Base-by-base conservation (phyloP, 2,329 filamentous ascomycete genomes). In the Trichoderma hamatum region DNA sequence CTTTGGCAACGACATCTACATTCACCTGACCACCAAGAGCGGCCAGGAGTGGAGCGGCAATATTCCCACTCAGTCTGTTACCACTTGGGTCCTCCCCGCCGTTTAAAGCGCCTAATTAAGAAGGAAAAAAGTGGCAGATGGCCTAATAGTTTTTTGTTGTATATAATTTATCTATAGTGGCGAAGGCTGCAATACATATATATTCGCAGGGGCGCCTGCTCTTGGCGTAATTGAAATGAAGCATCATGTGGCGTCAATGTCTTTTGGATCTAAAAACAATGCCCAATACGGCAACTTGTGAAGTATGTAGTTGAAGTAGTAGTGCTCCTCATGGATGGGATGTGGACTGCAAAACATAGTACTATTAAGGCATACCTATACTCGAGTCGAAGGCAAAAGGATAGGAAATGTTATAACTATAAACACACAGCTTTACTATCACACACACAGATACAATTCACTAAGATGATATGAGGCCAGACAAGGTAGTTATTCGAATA, bases 41-140 rank as follows among this genome's bases (percentile, higher is more conserved):
- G 70, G 68, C 21, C 67, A 70, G 56, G 63, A 67, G 59, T 71
- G 70, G 70, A 71, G 70, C 28, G 70, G 70, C 19, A 70, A 70
- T 56, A 34, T 71, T 16, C 70, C 67, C 13, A 43, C 62, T 16
- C 30, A 68, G 30, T 70, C 68, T 16, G 70, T 71, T n/a, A 71
- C 70, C 28, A 71, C 68, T 14, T 71, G 68, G 70, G 59, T 71
- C 21, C 67, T 71, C 39, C 70, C 70, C 9, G 69, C 69, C 52
- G 66, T 54, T 30, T 68, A 62, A 43, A 62, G 24, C 28, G 4
- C 19, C 6, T 4, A 7, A 30, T 2, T 2, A 19, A 28, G 46
- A 13, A 43, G 32, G 32, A 11, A 34, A 34, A n/a, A 43, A n/a
- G 39, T 58, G 13, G 10, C n/a, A n/a, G 21, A 49, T 49, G 16